Evolutionary conservation across 2,329 filamentous ascomycete species (phyloP), one percentile per base, ranked within the genome.

Genomic region (Pseudopithomyces chartarum): DNA sequence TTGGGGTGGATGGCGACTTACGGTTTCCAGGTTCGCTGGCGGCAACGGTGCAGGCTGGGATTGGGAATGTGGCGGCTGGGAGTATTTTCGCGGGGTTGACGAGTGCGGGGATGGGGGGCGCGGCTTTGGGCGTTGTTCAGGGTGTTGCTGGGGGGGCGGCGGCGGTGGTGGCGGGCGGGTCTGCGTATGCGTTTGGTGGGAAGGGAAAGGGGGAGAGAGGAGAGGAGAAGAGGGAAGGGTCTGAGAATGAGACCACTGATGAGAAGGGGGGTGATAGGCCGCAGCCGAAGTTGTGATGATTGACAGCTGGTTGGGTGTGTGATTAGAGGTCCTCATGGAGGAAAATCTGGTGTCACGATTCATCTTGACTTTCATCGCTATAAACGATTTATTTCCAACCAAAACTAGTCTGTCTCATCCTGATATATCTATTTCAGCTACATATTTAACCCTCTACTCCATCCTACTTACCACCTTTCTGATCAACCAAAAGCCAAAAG

Each of bases 1-100:
- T 15, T 6, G 12, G 7, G 6, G 26, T 11, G 20, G 10, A 20
- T 15, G 1, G 10, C 12, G 1, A 33, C 13, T 43, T 2, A 10
- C 39, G 20, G 2, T 33, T 33, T 11, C 10, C 17, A 54, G 50
- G 45, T 2, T 52, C 48, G 6, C 2, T 52, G 8, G 54, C 54
- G 10, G 54, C 54, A 12, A 47, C 39, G 12, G 29, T 48, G 23
- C 44, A 57, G 22, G 55, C 43, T 7, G 33, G 36, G 22, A 50
- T 50, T 22, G 47, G 47, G 1, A 50, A 50, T n/a, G 47, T 50
- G 22, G 47, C 34, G 6, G 47, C 47, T 2, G 34, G 34, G 5
- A 50, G 47, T 20, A 2, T 50, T 2, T 50, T 50, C 22, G 33
- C 47, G 10, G 34, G 33, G 2, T 22, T 50, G 6, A 39, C 20